Base-by-base conservation (phyloP, 495 filamentous ascomycete genomes). In the Penicilliopsis zonata region DNA sequence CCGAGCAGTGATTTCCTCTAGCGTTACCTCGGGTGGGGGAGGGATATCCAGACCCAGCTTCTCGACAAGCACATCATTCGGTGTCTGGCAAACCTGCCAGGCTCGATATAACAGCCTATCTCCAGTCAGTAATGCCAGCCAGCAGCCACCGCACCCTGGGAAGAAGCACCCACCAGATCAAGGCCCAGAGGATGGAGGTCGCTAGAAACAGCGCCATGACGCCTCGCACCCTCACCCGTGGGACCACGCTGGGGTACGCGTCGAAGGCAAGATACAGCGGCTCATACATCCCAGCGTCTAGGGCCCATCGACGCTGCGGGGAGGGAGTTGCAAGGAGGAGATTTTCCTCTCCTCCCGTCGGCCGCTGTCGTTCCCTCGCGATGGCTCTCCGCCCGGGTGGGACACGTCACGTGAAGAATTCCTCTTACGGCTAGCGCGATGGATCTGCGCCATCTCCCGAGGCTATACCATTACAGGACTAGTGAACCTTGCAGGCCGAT, bases 11-110 rank as follows among this genome's bases (percentile, higher is more conserved):
- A 98, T 84, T 30, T 81, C 85, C 31, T 87, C 86, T n/a, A 98
- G 69, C 18, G 86, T 92, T 16, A 96, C 80, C 36, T 87, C 74
- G 15, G 90, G 90, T 13, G 86, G 74, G 30, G 84, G 75, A 32
- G 90, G 90, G 13, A 95, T 83, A 43, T 98, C 92, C 40, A 95
- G 75, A 19, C 90, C 90, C 13, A 98, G 71, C 21, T 94, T 77
- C 42, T 78, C 77, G 36, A 95, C 84, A 21, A 98, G 72, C 25
- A 92, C 77, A 29, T 88, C 81, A 20, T 94, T 85, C 6, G 90
- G 82, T 31, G 86, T 93, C 51, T 83, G 76, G 21, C 93, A 69
- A 15, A 93, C 85, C 46, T 84, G 78, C 57, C 80, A 87, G 31
- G 81, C 78, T 35, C 86, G 79, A 44, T 78, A 77, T 8, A 80